Evolutionary conservation across 495 filamentous ascomycete species (phyloP).

Genomic region (Lophiostoma macrostomum): DNA sequence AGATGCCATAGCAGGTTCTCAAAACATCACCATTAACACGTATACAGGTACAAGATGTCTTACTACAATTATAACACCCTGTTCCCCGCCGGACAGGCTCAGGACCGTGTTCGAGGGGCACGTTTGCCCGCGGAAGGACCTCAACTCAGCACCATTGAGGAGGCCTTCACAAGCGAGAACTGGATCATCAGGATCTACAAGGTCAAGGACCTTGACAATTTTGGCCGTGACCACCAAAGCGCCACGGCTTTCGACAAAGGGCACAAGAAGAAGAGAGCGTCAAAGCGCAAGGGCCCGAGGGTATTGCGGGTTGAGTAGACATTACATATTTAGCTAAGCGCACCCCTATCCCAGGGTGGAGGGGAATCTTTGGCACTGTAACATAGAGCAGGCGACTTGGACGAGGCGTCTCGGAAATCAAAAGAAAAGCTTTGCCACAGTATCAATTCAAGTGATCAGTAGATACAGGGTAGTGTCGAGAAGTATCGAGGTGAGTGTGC

Average conservation of each 20-base stretch:
- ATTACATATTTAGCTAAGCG: conserved; percentile 3
- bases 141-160: conserved; percentile 82
- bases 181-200: conserved; percentile 99
- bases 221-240: conserved; percentile 82
- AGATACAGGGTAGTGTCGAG: too few relatives aligned
- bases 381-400: conserved; percentile 5
- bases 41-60: conserved; percentile 98
- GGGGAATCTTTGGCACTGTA: conserved; percentile 17
- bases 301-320: conserved; percentile 71
- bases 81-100: conserved; percentile 87
- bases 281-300: conserved; percentile 74
- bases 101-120: conserved; percentile 82
- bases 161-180: conserved; percentile 98
- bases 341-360: conserved; percentile 12
- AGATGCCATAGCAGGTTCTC: too few relatives aligned
- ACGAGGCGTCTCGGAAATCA: conserved; percentile 15
- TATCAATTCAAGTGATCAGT: background rate
- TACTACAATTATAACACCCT: conserved; percentile 96
- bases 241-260: conserved; percentile 89
- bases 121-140: conserved; percentile 83
- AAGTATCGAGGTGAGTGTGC: conserved; percentile 1
- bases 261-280: conserved; percentile 85
- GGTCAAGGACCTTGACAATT: conserved; percentile 96
- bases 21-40: conserved; percentile 4
- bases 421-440: conserved; percentile 12